Evolutionary conservation across 2,329 filamentous ascomycete genomes (phyloP), one percentile per base, ranked within the genome.

Genomic region (Epichloe typhina): DNA sequence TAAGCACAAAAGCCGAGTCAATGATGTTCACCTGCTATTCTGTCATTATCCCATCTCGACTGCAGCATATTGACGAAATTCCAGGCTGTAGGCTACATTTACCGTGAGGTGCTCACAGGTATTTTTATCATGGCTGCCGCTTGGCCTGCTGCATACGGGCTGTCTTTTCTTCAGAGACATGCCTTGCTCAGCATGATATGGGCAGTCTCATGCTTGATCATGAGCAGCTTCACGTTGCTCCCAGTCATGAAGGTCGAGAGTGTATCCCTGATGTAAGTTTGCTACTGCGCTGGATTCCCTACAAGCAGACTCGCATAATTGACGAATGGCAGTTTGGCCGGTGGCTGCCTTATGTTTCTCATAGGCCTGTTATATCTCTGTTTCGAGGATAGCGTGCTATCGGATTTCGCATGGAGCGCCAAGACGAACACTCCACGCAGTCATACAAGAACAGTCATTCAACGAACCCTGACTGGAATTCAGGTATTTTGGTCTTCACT

Each of bases 201-300:
- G 93, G 74, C 77, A 8, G 59, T 83, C 38, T 86, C 86, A 4
- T 96, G 90, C 66, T 57, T 83, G 2, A 70, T 83, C 4, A 95
- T 97, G 89, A 93, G 91, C 64, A 76, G 79, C 3, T 98, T 98
- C 62, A 98, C 93, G 0, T 68, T 97, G 13, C 73, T 98, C 2
- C 86, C 88, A 1, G 93, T 88, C 2, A 83, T 86, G 66, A 98
- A 97, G 66, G 71, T 80, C 1, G 94, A 98, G 63, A 80, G 85
- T 58, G 64, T 88, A 4, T 75, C 72, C 50, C 72, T 88, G 26
- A 88, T 95, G 84, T 90, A 72, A 63, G 78, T 69, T 26, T 13
- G 3, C 2, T 7, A 31, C 19, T 15, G 2, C 13, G 19, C 31
- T 1, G 17, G 26, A 13, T 33, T 17, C 19, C n/a, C 21, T 37